A percentile compares a stretch with the other conserved stretches of the same genome.
Evolutionary conservation across 108 stramenopile genomes (phyloP).

Genomic region (Fragilariopsis cylindrus): DNA sequence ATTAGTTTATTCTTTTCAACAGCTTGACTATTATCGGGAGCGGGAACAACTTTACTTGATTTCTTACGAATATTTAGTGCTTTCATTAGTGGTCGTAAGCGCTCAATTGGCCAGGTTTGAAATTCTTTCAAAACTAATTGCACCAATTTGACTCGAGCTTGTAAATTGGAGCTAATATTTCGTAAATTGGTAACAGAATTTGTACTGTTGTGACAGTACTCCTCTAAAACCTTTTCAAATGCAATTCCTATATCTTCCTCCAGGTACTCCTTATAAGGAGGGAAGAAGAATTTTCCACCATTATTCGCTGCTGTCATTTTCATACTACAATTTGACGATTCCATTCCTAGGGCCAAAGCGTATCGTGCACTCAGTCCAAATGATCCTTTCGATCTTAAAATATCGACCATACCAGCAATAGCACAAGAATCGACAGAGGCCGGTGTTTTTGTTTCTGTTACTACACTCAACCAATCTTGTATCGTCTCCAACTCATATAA

Average conservation of each 20-base stretch:
- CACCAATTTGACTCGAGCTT: conserved; percentile 1
- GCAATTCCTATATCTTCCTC: conserved; percentile 53
- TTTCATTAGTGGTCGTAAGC: conserved; percentile 13
- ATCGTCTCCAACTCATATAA: conserved; percentile 65
- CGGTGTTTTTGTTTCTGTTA: conserved; percentile 49
- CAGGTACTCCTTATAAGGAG: conserved; percentile 44
- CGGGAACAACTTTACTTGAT: not conserved
- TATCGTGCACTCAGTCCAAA: conserved; percentile 71
- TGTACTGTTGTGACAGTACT: conserved; percentile 21
- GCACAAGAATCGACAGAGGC: conserved; percentile 65
- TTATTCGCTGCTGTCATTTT: conserved; percentile 6
- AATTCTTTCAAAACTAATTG: not conserved
- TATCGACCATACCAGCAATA: conserved; percentile 76
- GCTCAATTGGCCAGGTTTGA: not conserved
- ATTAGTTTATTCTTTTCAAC: not conserved
- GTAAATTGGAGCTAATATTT: conserved; percentile 10
- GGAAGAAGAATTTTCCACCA: conserved; percentile 26
- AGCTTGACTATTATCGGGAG: not conserved
- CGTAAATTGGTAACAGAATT: not conserved
- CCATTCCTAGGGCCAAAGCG: conserved; percentile 55
- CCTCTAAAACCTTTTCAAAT: conserved; percentile 61
- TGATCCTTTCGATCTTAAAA: conserved; percentile 67
- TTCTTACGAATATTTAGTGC: not conserved
- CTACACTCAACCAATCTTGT: conserved; percentile 66
- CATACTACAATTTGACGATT: conserved; percentile 36